Evolutionary conservation across 495 filamentous ascomycete species (phyloP), one percentile per base, ranked within the genome.

Genomic region (Neurospora terricola): DNA sequence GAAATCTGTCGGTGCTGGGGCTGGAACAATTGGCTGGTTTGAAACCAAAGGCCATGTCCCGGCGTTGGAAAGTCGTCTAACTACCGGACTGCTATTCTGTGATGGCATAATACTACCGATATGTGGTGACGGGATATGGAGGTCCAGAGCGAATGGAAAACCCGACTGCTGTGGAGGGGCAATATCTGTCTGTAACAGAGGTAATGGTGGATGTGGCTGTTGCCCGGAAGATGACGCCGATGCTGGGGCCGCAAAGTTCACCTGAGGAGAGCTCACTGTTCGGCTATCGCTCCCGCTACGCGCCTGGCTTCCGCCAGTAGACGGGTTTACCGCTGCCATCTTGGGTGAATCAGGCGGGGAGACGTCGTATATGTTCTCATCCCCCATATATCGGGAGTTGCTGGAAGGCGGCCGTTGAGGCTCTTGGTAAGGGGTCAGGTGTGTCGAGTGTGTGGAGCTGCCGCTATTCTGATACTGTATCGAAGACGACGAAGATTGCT

Each of bases 301-400:
- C 18, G 72, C 40, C 16, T 73, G 76, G 5, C 74, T 70, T 14
- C 72, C 71, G n/a, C 36, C 62, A 39, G 36, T 75, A 23, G 73
- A 68, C 18, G 71, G 71, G 18, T 73, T 74, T 9, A 70, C 69
- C 3, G 74, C 69, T 14, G 73, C 72, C 70, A 76, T 38, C 3
- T 74, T 21, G 23, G 83, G 85, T 8, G 87, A 84, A n/a, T 82
- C 83, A 5, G 85, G 84, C 2, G 87, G 87, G n/a, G 87, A 87
- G 14, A 87, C 85, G 74, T 87, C 85, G 73, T 88, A 88, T 1
- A 88, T 82, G 66, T 87, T 85, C 12, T 85, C 85, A 21, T 74
- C 78, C 4, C 75, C 76, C 5, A 77, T 70, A 75, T 78, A 78
- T 1, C 76, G 72, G 21, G 80, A 79, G 34, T 59, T 68, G 11